Conservation (phyloP, 805 yeast species). For the Huiozyma naganishii region DNA sequence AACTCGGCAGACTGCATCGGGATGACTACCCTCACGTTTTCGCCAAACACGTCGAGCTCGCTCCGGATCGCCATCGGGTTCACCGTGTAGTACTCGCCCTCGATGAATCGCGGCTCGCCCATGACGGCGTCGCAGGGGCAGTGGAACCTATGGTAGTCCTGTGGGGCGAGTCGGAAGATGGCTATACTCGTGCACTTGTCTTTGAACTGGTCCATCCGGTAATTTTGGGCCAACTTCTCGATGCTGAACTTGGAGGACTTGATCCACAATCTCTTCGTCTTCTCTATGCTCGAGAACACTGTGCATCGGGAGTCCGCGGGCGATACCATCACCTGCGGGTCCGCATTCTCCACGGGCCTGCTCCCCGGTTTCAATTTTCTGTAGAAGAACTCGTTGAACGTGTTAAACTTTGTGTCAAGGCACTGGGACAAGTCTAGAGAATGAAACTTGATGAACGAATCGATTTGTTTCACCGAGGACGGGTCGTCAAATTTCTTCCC, state of each 20-base stretch:
- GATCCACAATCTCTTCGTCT: constrained; percentile 77
- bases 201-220: constrained; percentile 33
- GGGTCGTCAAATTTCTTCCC: constrained; percentile 76
- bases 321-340: constrained; percentile 44
- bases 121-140: constrained; percentile 70
- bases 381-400: constrained; percentile 86
- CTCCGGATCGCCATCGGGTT: constrained; percentile 96
- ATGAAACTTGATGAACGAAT: constrained; percentile 73
- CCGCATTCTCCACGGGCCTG: constrained; percentile 54
- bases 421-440: constrained; percentile 69
- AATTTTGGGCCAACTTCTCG: constrained; percentile 36
- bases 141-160: constrained; percentile 92
- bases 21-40: constrained; percentile 68
- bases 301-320: constrained; percentile 87
- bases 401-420: constrained; percentile 41
- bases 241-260: constrained; percentile 73
- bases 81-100: constrained; percentile 90
- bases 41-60: constrained; percentile 83
- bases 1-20: constrained; percentile 69
- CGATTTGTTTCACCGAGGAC: constrained; percentile 53
- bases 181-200: constrained; percentile 49
- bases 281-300: constrained; percentile 45
- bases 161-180: constrained; percentile 87
- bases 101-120: constrained; percentile 55
- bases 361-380: constrained; percentile 63